Percentiles rank a stretch among this genome's conserved stretches.
These are phyloP conservation scores for Agroathelia rolfsii DNA, from an alignment of 1,284 basidiomycete genomes.

Conservation along the genomic window DNA sequence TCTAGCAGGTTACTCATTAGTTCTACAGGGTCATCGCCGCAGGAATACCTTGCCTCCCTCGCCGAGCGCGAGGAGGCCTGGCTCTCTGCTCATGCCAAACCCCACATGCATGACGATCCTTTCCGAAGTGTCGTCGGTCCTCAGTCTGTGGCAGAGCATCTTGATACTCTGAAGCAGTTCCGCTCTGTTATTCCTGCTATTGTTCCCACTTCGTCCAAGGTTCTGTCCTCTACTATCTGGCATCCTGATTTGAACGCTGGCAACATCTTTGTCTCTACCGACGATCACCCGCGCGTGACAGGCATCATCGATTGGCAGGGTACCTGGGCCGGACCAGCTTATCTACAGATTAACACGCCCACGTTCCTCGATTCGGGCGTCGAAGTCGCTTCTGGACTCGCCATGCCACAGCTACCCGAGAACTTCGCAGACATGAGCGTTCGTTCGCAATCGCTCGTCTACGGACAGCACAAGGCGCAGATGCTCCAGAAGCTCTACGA, in stretches of 20 bases:
- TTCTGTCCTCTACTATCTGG: slow-evolving; percentile 18
- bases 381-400: slow-evolving; percentile 9
- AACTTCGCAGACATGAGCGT: slow-evolving; percentile 10
- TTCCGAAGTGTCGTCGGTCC: slow-evolving; percentile 11
- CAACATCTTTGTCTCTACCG: slow-evolving; percentile 20
- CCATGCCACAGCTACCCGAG: slow-evolving; percentile 9
- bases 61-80: slow-evolving; percentile 12
- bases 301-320: slow-evolving; percentile 25
- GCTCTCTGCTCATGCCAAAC: slow-evolving; percentile 11
- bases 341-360: slow-evolving; percentile 11
- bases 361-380: slow-evolving; percentile 9
- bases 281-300: slow-evolving; percentile 11
- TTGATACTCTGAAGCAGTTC: slow-evolving; percentile 14
- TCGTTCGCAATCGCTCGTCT: slow-evolving; percentile 5
- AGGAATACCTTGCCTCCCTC: slow-evolving; percentile 11
- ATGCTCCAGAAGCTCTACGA: slow-evolving; percentile 13
- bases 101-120: slow-evolving; percentile 13
- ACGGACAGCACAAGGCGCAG: slow-evolving; percentile 11
- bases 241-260: slow-evolving; percentile 21
- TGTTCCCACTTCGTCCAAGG: slow-evolving; percentile 12
- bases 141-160: slow-evolving; percentile 12
- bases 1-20: slow-evolving; percentile 8
- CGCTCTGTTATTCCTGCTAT: slow-evolving; percentile 15
- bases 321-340: slow-evolving; percentile 12
- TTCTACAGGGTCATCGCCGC: slow-evolving; percentile 12